Percentiles rank a stretch among this genome's conserved stretches.
These are phyloP conservation scores for Pseudofabraea citricarpa DNA, from an alignment of 2,329 filamentous ascomycete species.

Conservation along the genomic window DNA sequence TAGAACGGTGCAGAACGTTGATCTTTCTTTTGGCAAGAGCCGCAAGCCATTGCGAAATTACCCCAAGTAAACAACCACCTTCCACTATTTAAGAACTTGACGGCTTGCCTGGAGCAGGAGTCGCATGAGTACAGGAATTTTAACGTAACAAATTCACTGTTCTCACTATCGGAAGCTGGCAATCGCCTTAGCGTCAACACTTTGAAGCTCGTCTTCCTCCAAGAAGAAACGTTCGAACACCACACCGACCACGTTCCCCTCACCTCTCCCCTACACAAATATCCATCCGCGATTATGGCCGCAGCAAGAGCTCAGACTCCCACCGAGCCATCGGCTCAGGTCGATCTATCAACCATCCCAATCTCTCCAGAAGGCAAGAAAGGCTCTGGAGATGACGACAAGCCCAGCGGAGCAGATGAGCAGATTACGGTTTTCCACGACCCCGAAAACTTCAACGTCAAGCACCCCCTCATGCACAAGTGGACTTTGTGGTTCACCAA, in stretches of 20 bases:
- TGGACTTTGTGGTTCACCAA: constrained; percentile 99
- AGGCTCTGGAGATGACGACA: constrained; percentile 38
- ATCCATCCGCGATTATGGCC: constrained; percentile 18
- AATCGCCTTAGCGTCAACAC: no score
- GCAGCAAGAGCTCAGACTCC: constrained; percentile 18
- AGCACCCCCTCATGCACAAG: constrained; percentile 94
- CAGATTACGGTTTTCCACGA: constrained; percentile 95
- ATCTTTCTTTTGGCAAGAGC: background rate
- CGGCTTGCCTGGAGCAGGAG: constrained; percentile 24
- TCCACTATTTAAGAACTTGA: constrained; percentile 6
- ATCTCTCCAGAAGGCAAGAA: constrained; percentile 59
- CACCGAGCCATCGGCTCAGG: constrained; percentile 38
- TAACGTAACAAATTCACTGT: constrained; percentile 5
- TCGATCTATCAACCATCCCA: constrained; percentile 64
- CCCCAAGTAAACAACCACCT: background rate
- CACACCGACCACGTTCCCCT: constrained; percentile 3
- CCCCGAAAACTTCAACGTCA: constrained; percentile 98
- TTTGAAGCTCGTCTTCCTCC: constrained; percentile 1
- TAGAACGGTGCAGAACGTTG: no score
- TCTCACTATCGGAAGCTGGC: no score
- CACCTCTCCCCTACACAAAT: constrained; percentile 1
- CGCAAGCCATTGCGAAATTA: background rate
- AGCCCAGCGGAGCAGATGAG: constrained; percentile 47
- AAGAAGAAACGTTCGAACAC: background rate
- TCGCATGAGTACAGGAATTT: constrained; percentile 11